A percentile compares a stretch with the other conserved stretches of the same genome.
Evolutionary conservation across 2,329 filamentous ascomycete species (phyloP).

Genomic region (Aspergillus fumigatus): DNA sequence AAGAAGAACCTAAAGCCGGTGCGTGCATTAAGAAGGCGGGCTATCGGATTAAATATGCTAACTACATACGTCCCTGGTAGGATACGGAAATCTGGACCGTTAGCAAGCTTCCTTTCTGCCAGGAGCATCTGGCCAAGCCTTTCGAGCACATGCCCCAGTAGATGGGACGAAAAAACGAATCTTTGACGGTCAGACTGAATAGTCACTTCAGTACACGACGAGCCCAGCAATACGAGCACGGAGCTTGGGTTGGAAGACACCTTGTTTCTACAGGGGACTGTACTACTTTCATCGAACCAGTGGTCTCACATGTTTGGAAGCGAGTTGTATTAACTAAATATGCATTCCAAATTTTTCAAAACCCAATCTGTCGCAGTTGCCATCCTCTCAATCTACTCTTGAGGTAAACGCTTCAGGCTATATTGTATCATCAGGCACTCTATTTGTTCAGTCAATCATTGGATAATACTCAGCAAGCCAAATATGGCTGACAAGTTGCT

Average conservation of each 20-base stretch:
- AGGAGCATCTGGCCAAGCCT: conserved; percentile 59
- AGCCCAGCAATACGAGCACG: background rate
- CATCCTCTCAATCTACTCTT: no score
- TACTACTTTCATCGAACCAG: no score
- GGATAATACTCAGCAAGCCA: background rate
- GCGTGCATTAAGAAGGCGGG: conserved; percentile 4
- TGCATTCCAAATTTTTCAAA: background rate
- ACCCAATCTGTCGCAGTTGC: no score
- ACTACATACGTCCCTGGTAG: conserved; percentile 10
- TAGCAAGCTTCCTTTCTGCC: conserved; percentile 65
- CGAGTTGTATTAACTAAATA: background rate
- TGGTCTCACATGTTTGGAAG: background rate
- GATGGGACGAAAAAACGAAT: conserved; percentile 3
- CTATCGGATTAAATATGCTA: background rate
- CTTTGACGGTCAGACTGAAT: background rate
- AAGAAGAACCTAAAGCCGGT: conserved; percentile 64
- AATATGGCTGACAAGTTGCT: no score
- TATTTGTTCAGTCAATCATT: background rate
- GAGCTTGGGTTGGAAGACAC: background rate
- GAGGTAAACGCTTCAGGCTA: no score
- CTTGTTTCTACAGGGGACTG: conserved; percentile 3
- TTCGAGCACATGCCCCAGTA: conserved; percentile 62
- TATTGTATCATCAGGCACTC: no score
- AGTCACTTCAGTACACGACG: background rate
- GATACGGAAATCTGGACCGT: conserved; percentile 66